phyloP scores from a whole-genome alignment of 768 basidiomycete genomes.

The Phaeotremella fagi region DNA sequence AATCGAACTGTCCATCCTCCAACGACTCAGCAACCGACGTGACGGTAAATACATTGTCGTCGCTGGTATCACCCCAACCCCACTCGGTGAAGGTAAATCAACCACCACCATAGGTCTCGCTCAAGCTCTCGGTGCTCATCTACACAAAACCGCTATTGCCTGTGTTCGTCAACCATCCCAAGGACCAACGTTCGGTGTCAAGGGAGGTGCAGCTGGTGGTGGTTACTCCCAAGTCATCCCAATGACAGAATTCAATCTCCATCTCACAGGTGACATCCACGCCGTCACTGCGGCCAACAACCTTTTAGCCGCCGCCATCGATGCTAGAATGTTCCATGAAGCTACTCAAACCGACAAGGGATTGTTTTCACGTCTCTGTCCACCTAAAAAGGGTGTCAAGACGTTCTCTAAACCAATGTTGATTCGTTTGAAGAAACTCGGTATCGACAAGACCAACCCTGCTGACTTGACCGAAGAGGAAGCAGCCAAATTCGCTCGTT shows the following conservation, averaged over 20 bases:
- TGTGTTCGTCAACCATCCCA: slow-evolving; percentile 98
- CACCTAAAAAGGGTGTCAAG: slow-evolving; percentile 86
- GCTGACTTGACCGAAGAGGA: slow-evolving; percentile 90
- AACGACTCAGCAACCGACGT: slow-evolving; percentile 75
- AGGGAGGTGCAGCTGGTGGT: slow-evolving; percentile 96
- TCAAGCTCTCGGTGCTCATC: slow-evolving; percentile 91
- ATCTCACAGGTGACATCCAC: slow-evolving; percentile 77
- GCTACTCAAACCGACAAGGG: slow-evolving; percentile 93
- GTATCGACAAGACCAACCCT: slow-evolving; percentile 89
- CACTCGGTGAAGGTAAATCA: slow-evolving; percentile 95
- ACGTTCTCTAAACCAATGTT: slow-evolving; percentile 95
- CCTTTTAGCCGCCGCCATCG: slow-evolving; percentile 88
- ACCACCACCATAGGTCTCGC: slow-evolving; percentile 96
- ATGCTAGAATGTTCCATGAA: slow-evolving; percentile 97
- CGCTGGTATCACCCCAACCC: slow-evolving; percentile 93
- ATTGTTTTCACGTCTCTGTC: slow-evolving; percentile 85
- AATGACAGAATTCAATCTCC: slow-evolving; percentile 98
- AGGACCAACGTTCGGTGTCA: slow-evolving; percentile 98
- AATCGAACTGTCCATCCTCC: slow-evolving; percentile 81
- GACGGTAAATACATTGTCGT: slow-evolving; percentile 96
- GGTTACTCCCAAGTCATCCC: slow-evolving; percentile 99
- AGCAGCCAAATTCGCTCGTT: slow-evolving; percentile 77
- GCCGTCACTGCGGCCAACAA: slow-evolving; percentile 98
- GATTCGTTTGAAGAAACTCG: slow-evolving; percentile 88
- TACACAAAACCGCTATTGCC: slow-evolving; percentile 86